Evolutionary conservation across 176 grass and related monocot genomes (phyloP), one percentile per base, ranked within the genome.

Genomic region (Musa acuminata): DNA sequence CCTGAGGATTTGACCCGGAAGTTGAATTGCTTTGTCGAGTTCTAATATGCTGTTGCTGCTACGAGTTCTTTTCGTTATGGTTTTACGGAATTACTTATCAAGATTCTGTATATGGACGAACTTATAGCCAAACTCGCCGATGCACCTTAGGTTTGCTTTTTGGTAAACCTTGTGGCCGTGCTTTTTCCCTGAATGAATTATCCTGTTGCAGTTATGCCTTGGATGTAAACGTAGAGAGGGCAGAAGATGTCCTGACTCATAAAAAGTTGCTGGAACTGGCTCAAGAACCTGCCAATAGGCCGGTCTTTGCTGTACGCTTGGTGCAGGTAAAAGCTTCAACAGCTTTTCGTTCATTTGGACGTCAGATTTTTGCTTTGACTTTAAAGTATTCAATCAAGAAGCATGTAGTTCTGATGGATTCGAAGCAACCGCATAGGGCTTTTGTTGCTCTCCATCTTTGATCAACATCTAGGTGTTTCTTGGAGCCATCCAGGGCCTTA

Each of bases 171-270:
- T 8, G 49, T 78, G 16, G 19, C 74, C 57, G 22, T 76, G 16
- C 13, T 21, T 52, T 22, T 50, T 17, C 2, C 19, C 16, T 48
- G 43, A 77, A 22, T 20, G 13, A 20, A n/a, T 24, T 21, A 81
- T 49, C 43, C 68, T 73, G 52, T 67, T 52, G 64, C 82, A 96
- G 92, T 17, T 96, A 96, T 73, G 89, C 89, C 0, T 77, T 92
- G 80, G 92, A 96, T 85, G 92, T 96, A 62, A 96, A 92, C 22
- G 84, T 92, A 0, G 92, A 92, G 72, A 83, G 84, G 63, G 89
- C 77, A 68, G 92, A 96, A 27, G 92, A 96, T 80, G 84, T 96
- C 57, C 79, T 96, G 74, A 83, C 86, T 65, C 92, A 96, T 87
- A 89, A 89, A 80, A 84, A 72, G 82, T 87, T 96, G 82, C 82